Evolutionary conservation across 2,329 filamentous ascomycete genomes (phyloP), one percentile per base, ranked within the genome.

Genomic region (Ascochyta rabiei): DNA sequence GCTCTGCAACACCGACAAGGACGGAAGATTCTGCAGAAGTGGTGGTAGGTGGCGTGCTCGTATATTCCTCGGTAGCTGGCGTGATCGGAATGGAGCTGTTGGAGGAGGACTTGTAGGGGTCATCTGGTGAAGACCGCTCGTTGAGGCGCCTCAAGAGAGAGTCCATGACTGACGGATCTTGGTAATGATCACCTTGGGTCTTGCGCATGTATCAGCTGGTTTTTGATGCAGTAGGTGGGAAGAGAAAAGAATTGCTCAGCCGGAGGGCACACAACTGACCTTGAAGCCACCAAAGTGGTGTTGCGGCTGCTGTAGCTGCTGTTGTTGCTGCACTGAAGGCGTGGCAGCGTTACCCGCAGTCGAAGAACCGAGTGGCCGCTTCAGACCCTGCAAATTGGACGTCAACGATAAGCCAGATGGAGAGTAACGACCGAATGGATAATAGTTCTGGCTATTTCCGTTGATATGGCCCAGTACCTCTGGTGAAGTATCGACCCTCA

Each of bases 111-210:
- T 66, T 89, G 85, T 72, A 85, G 67, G 91, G 88, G 26, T 73
- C 64, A 4, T 64, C 59, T 3, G 70, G 66, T 24, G 70, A 68
- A 2, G 70, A 69, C 6, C 65, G 67, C 72, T 92, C 87, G n/a
- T 85, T 85, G 42, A 93, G 81, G 70, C 87, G 89, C 51, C 88
- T 85, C 60, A 92, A 79, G 46, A 92, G 84, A 56, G 87, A 87
- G 66, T 95, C 90, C 57, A 74, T 69, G 46, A 70, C 63, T 9
- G 66, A 57, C 8, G 57, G 47, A 16, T 69, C 67, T 8, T 67
- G 60, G 60, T 73, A 48, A 58, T 63, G 57, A 71, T 81, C 78
- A 57, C 79, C 58, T 67, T 81, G 82, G 68, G 77, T 73, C 76
- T 80, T 80, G 75, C 79, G 64, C 55, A 64, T 47, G 64, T 64